Evolutionary conservation across 202 grass and related monocot genomes (phyloP), one percentile per base, ranked within the genome.

Genomic region (Miscanthus sacchariflorus): DNA sequence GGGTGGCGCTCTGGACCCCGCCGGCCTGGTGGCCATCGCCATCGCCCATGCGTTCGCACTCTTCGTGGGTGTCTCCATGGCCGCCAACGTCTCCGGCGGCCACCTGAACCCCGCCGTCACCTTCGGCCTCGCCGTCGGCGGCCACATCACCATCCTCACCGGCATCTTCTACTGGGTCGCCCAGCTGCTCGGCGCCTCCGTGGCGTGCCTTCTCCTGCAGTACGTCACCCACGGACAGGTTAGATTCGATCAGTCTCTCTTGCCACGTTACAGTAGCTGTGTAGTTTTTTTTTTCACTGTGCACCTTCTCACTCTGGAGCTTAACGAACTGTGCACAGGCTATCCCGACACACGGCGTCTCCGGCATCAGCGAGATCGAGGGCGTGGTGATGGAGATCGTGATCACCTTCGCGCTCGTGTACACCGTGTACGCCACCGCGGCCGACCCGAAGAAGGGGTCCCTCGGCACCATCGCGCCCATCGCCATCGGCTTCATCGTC

Each of bases 91-190:
- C 74, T 98, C 95, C 81, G 93, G 95, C 27, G 91, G 95, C 23
- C 95, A 97, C 80, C 86, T 95, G 61, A 97, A 97, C 91, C 95
- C 95, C n/a, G 93, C 93, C 56, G 95, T 97, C 40, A 97, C 95
- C n/a, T 93, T 97, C 39, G 93, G 92, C 36, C 92, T 97, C 45
- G 91, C 95, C 12, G 66, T 98, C 5, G 91, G 95, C 9, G 93
- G 95, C 76, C 81, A 97, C 86, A 91, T 98, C 80, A 91, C 93
- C 81, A 87, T 98, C 85, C 93, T 95, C 79, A 98, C 91, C 40
- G 85, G 91, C 30, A 70, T 92, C 79, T 93, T 95, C 82, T 95
- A 95, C 85, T 95, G 91, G 91, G 67, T 97, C 56, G 89, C 89
- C 56, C 95, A 93, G 85, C 83, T 95, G 81, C 95, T 98, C 54